Evolutionary conservation across 2,329 filamentous ascomycete genomes (phyloP), one percentile per base, ranked within the genome.

Genomic region (Fusarium sublunatum): DNA sequence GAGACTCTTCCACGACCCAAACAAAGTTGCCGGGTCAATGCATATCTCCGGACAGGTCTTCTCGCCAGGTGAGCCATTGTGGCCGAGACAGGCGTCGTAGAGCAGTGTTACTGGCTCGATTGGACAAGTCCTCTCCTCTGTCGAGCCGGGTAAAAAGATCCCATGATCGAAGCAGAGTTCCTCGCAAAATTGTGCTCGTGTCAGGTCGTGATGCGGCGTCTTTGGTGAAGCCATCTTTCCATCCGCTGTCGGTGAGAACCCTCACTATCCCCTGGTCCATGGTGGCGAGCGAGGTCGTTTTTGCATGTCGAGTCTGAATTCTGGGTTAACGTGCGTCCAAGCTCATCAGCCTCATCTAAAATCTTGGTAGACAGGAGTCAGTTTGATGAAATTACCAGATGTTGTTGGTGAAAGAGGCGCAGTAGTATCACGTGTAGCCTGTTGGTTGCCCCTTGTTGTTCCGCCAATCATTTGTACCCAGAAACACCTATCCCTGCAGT

Each of bases 1-100:
- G 0, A 62, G 6, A 3, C 12, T 61, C 13, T 31, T 48, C 58
- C 52, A 62, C 2, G 58, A 58, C 4, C 26, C 6, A 2, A 62
- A 62, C 5, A 62, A 15, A 2, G 6, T 22, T 0, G 11, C 13
- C 0, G 22, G 2, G 3, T 24, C 43, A 9, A n/a, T 38, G 11
- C 58, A 62, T 12, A 38, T 6, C 1, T 40, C 13, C 0, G 52
- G 28, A 19, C 59, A 62, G 25, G 36, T 48, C 12, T 26, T 49
- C 0, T 13, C 26, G 9, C 38, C 24, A 3, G 26, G 13, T 3
- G 4, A 12, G 3, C 32, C 13, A 8, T 43, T 6, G 7, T 13
- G 12, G 11, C 15, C 19, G 2, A n/a, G 22, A 8, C 56, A 58
- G 3, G 24, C 31, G 12, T 31, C 53, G 3, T 13, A 10, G 15